Base-by-base conservation (phyloP, 192 early-diverging fungal species). In the Lobosporangium transversale region DNA sequence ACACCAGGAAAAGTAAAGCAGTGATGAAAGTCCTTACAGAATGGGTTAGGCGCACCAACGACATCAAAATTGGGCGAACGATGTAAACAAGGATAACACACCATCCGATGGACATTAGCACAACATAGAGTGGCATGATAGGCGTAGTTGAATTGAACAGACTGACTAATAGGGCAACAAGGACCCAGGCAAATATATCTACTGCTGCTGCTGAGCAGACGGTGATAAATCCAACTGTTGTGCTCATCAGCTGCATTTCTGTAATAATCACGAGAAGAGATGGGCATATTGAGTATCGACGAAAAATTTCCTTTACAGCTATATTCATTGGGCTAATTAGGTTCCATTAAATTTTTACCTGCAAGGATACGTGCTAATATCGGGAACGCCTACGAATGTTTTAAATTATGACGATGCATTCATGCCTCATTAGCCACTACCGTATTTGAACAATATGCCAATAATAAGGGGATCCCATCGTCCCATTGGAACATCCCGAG, bases 311-410 rank as follows among this genome's bases (percentile, higher is more conserved):
- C n/a, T n/a, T n/a, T n/a, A n/a, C n/a, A n/a, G n/a, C n/a, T n/a
- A n/a, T n/a, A n/a, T n/a, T n/a, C n/a, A n/a, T n/a, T 24, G 32
- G 15, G 7, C 37, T 50, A 49, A 24, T 12, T 18, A 44, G 33
- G 36, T 3, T 15, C 33, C 6, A 12, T 20, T 2, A 30, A 52
- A 12, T 7, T n/a, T 33, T 61, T 63, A 74, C 70, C 70, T 2
- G 92, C 89, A 53, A 97, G 81, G 49, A 97, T 95, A 57, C 96
- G 93, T 0, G 92, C 95, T 12, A 97, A 83, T 0, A 97, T 95
- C 6, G 96, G 96, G 58, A 95, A 97, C 1, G 94, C 94, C 81
- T 84, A 68, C 6, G 18, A 32, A 31, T 12, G 7, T n/a, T n/a
- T n/a, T n/a, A n/a, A n/a, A n/a, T n/a, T n/a, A n/a, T n/a, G n/a